Base-by-base conservation (phyloP, 176 grass and related monocot genomes). In the Rhynchospora tenuis region DNA sequence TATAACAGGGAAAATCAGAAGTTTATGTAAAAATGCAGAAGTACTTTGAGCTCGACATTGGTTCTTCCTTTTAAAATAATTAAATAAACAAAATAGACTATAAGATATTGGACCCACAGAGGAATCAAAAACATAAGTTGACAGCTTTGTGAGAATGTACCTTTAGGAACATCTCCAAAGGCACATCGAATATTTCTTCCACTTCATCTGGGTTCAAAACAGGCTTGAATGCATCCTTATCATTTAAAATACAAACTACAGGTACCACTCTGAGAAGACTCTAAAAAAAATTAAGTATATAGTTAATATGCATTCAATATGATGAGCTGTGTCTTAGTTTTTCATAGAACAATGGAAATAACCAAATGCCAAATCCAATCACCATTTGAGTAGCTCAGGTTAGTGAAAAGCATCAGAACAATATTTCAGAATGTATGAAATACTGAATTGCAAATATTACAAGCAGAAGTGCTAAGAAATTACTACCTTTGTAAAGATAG, bases 91-190 rank as follows among this genome's bases (percentile, higher is more conserved):
- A 8, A 19, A 43, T n/a, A 17, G 43, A 44, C 1, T 68, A 69
- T 1, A 54, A 54, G 27, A 7, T 74, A 52, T 16, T 5, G 48
- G 22, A 75, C 1, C 6, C 43, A 81, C 1, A 54, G 13, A 31
- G 12, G 0, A 63, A 71, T 64, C 83, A 3, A 16, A 87, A 48
- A 14, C 11, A 85, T n/a, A 85, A 13, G 43, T 62, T 60, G 20
- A 54, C 23, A 77, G 13, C 26, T 17, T 67, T 20, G 22, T 43
- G 13, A 42, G 24, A 6, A 19, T 55, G 0, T 90, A 98, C 95
- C 95, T 94, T 95, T 47, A 98, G 83, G 61, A 98, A 98, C 95
- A 98, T 98, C 82, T 95, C 93, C 9, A 98, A 78, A 56, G 95
- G 95, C 27, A 80, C 92, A 1, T 98, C 95, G 81, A 98, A 95